A percentile compares a stretch with the other conserved stretches of the same genome.
Conservation (phyloP, 2,329 filamentous ascomycete genomes). For the Hyphodiscus sp. region DNA sequence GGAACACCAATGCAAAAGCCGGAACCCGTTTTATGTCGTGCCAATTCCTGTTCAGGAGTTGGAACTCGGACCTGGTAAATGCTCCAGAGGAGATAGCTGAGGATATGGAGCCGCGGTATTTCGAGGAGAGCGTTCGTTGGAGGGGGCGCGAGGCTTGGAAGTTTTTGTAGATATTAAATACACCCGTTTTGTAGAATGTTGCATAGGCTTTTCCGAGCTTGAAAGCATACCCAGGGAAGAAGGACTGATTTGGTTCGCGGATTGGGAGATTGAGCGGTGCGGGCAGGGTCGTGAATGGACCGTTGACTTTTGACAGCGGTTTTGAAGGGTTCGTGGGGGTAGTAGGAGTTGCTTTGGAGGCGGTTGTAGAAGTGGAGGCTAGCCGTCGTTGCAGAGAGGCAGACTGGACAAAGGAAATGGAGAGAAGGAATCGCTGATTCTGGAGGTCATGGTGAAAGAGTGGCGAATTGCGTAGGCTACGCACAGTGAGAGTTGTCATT, state of each 20-base stretch:
- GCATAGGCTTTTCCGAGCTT: conserved; percentile 64
- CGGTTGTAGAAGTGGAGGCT: conserved; percentile 34
- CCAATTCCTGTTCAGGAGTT: conserved; percentile 60
- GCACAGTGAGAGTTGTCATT: conserved; percentile 5
- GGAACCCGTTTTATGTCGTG: conserved; percentile 75
- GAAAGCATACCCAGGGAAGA: conserved; percentile 30
- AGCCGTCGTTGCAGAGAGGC: conserved; percentile 20
- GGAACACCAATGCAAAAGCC: conserved; percentile 66
- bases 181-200: conserved; percentile 79
- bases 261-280: conserved; percentile 59
- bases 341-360: conserved; percentile 28
- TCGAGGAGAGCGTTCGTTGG: conserved; percentile 41
- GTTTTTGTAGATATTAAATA: conserved; percentile 69
- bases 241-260: conserved; percentile 39
- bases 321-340: conserved; percentile 8
- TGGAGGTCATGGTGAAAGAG: conserved; percentile 9
- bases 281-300: conserved; percentile 66
- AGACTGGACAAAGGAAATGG: conserved; percentile 32
- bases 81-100: conserved; percentile 29
- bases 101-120: conserved; percentile 30
- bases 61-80: conserved; percentile 61
- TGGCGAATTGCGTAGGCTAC: conserved; percentile 21
- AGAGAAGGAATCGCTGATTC: conserved; percentile 34
- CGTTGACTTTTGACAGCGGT: conserved; percentile 48
- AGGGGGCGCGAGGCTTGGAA: conserved; percentile 37